Conservation (phyloP, 306 rosid species). For the Castanea mollissima region DNA sequence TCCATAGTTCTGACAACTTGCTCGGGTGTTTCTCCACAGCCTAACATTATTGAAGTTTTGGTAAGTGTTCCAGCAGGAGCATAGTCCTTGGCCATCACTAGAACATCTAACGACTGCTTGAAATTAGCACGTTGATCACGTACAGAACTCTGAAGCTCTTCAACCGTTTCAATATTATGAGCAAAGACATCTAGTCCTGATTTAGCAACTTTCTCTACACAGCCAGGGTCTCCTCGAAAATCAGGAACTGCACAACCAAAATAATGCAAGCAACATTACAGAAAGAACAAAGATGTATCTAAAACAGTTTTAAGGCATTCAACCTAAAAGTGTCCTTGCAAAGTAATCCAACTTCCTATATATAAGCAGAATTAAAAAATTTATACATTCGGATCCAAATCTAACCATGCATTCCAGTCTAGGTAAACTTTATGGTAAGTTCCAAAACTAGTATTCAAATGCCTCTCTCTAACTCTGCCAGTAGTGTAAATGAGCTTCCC, state of each 20-base stretch:
- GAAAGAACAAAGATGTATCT: conserved; percentile 2
- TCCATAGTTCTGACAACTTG: conserved; percentile 96
- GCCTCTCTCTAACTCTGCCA: not conserved
- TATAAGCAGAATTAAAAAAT: not conserved
- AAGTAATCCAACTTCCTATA: not conserved
- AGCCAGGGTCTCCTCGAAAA: conserved; percentile 77
- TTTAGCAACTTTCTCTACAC: conserved; percentile 79
- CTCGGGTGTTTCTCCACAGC: conserved; percentile 96
- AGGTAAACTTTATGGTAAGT: not conserved
- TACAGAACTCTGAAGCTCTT: conserved; percentile 87
- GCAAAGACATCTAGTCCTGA: conserved; percentile 97
- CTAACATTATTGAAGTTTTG: conserved; percentile 95
- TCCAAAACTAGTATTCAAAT: not conserved
- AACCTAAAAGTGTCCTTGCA: not conserved
- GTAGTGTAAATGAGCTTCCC: not conserved
- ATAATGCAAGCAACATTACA: conserved; percentile 11
- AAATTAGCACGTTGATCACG: conserved; percentile 94
- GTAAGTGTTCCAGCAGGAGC: conserved; percentile 93
- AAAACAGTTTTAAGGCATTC: not conserved
- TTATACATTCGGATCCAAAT: too few relatives aligned
- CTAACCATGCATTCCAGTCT: not conserved
- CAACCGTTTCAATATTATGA: conserved; percentile 96
- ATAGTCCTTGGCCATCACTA: conserved; percentile 80
- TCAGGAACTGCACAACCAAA: conserved; percentile 76
- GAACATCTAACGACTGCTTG: conserved; percentile 85